phyloP scores from a whole-genome alignment of 106 monocot species.

The Dioscorea alata region DNA sequence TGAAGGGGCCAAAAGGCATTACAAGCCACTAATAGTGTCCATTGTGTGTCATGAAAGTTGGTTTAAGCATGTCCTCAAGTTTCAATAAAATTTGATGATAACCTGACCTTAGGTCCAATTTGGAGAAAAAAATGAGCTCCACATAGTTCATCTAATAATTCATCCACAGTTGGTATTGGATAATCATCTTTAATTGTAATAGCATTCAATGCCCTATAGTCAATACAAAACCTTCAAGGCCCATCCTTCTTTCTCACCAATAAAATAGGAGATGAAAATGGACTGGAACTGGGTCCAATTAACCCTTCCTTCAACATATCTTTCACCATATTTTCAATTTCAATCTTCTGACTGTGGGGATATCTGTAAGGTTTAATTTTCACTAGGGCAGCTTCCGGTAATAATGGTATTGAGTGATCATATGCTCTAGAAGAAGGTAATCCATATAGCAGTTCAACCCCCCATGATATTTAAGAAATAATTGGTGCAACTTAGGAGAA shows the following conservation, averaged over 20 bases:
- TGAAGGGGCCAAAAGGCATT: neutral
- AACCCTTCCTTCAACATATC: neutral
- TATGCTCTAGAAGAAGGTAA: neutral
- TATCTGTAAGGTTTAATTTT: constrained; percentile 1
- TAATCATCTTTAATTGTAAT: neutral
- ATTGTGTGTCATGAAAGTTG: neutral
- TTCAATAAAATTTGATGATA: neutral
- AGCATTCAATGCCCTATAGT: neutral
- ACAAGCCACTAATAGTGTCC: neutral
- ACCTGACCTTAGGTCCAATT: neutral
- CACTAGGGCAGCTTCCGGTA: neutral
- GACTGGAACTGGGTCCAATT: neutral
- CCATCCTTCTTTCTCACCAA: neutral
- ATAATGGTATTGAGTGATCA: neutral
- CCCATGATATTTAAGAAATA: too few species aligned
- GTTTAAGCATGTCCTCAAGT: neutral
- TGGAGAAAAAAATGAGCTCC: neutral
- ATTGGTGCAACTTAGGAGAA: too few species aligned
- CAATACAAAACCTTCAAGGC: constrained; percentile 1
- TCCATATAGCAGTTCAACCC: neutral
- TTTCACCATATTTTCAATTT: neutral
- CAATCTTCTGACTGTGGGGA: neutral
- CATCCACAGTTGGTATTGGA: too few species aligned
- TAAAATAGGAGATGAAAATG: neutral
- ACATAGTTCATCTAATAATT: too few species aligned